Evolutionary conservation across 2,329 filamentous ascomycete species (phyloP).

Genomic region (Penicillium oxalicum): DNA sequence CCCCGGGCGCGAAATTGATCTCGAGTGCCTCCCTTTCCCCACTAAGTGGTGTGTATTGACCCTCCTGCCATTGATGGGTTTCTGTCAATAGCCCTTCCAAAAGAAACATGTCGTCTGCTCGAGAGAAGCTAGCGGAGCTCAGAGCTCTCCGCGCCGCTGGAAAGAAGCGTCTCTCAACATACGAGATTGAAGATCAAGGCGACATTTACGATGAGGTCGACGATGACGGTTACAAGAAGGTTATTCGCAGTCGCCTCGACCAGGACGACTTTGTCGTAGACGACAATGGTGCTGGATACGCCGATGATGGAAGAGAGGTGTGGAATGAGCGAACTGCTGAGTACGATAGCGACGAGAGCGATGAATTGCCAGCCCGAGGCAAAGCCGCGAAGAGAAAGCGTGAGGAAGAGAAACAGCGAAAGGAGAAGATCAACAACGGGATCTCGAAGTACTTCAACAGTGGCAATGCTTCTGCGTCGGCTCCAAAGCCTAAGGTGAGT

Average conservation of each 20-base stretch:
- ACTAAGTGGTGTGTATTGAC: constrained; percentile 11
- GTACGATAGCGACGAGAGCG: constrained; percentile 59
- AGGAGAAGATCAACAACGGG: constrained; percentile 80
- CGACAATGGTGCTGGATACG: constrained; percentile 95
- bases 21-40: constrained; percentile 16
- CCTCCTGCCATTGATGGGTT: constrained; percentile 11
- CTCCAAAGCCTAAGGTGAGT: constrained; percentile 72
- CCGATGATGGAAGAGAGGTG: constrained; percentile 89
- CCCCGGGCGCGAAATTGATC: constrained; percentile 10
- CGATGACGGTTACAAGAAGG: constrained; percentile 94
- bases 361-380: constrained; percentile 58
- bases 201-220: constrained; percentile 94
- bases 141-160: constrained; percentile 77
- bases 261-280: constrained; percentile 98
- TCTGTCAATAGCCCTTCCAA: constrained; percentile 9
- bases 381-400: constrained; percentile 74
- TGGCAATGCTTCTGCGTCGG: constrained; percentile 52
- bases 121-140: constrained; percentile 59
- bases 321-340: constrained; percentile 66
- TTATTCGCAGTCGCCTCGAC: constrained; percentile 81
- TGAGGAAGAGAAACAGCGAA: constrained; percentile 77
- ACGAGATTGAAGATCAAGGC: constrained; percentile 77
- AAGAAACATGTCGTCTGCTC: constrained; percentile 28
- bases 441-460: constrained; percentile 94
- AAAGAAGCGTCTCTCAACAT: constrained; percentile 83